Conservation (phyloP, 768 basidiomycete genomes). For the Gymnopilus dilepis region DNA sequence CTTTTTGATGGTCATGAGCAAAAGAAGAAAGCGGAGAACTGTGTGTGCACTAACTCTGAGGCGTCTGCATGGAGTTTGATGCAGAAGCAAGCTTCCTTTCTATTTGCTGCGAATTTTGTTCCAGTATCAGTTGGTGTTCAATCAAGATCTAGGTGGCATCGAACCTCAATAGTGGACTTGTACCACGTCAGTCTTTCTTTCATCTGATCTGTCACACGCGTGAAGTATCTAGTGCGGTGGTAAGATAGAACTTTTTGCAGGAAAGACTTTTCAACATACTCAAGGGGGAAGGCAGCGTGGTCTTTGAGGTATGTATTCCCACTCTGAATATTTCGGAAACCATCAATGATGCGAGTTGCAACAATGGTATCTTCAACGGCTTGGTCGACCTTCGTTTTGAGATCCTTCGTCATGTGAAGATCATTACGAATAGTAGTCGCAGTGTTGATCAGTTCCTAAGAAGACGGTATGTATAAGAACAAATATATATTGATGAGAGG, state of each 20-base stretch:
- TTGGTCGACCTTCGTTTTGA: conserved; percentile 77
- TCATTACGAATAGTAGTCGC: conserved; percentile 71
- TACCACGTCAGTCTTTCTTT: conserved; percentile 76
- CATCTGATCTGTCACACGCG: conserved; percentile 74
- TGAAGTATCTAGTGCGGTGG: conserved; percentile 61
- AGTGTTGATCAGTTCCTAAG: conserved; percentile 68
- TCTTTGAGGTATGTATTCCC: conserved; percentile 74
- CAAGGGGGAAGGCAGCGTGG: conserved; percentile 81
- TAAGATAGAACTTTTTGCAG: background rate
- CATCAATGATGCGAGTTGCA: conserved; percentile 78
- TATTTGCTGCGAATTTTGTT: conserved; percentile 61
- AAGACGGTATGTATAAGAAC: background rate
- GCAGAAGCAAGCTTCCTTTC: conserved; percentile 80
- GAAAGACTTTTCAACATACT: conserved; percentile 52
- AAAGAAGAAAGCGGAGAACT: conserved; percentile 10
- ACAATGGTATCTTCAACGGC: conserved; percentile 82
- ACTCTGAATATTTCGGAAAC: conserved; percentile 76
- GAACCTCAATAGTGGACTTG: conserved; percentile 79
- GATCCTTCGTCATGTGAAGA: conserved; percentile 65
- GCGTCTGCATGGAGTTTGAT: conserved; percentile 69
- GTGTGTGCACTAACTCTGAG: conserved; percentile 60
- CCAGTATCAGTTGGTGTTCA: conserved; percentile 5
- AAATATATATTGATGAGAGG: background rate
- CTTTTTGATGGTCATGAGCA: conserved; percentile 39
- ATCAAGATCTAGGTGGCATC: conserved; percentile 2